Conservation (phyloP, 768 basidiomycete genomes). For the Pleurotus cornucopiae region DNA sequence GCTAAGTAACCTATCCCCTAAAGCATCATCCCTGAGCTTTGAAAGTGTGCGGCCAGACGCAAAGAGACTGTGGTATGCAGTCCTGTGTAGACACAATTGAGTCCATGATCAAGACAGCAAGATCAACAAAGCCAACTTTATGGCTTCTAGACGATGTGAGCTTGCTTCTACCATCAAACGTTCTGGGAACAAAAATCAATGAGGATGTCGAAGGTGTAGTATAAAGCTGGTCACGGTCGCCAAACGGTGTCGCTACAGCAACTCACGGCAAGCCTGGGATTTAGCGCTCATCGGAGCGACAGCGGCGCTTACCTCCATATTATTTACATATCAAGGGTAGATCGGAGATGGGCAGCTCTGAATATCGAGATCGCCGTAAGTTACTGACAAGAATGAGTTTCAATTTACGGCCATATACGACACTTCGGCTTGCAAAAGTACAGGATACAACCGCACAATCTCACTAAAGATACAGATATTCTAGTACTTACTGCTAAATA, state of each 20-base stretch:
- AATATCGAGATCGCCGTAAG: slow-evolving; percentile 5
- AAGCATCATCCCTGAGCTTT: slow-evolving; percentile 63
- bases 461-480: too few relatives aligned
- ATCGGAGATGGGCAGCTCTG: slow-evolving; percentile 1
- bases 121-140: not conserved
- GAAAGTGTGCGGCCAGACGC: slow-evolving; percentile 49
- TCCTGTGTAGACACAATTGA: slow-evolving; percentile 21
- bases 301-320: not conserved
- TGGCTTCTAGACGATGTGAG: not conserved
- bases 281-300: not conserved
- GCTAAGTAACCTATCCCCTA: slow-evolving; percentile 56
- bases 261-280: not conserved
- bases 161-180: not conserved
- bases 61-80: slow-evolving; percentile 44
- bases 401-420: not conserved
- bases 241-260: not conserved
- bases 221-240: not conserved
- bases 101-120: not conserved
- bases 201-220: not conserved
- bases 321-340: too few relatives aligned
- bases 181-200: not conserved
- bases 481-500: too few relatives aligned
- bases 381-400: not conserved
- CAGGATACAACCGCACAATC: not conserved
- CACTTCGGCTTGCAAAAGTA: not conserved